A percentile compares a stretch with the other conserved stretches of the same genome.
phyloP scores from a whole-genome alignment of 2,329 filamentous ascomycete species.

The Fusarium clavum region DNA sequence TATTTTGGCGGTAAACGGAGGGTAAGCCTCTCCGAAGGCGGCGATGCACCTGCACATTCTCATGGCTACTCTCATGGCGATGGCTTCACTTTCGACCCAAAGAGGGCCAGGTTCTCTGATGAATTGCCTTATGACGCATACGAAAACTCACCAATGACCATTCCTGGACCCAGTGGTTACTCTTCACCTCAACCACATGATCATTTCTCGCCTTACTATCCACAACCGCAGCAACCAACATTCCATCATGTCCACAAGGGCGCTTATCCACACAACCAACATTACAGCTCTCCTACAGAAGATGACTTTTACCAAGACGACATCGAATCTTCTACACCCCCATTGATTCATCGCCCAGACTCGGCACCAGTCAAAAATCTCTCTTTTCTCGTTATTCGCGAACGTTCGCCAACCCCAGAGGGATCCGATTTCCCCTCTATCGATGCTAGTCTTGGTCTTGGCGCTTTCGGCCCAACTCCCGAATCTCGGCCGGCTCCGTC shows the following conservation, averaged over 20 bases:
- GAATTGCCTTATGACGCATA: constrained; percentile 32
- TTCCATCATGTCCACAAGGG: constrained; percentile 21
- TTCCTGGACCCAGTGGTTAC: constrained; percentile 23
- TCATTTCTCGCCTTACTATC: constrained; percentile 4
- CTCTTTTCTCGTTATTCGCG: constrained; percentile 55
- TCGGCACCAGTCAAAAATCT: constrained; percentile 50
- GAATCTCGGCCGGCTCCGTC: constrained; percentile 35
- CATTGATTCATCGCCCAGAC: constrained; percentile 32
- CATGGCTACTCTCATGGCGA: constrained; percentile 11
- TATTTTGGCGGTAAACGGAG: constrained; percentile 55
- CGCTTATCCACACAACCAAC: constrained; percentile 13
- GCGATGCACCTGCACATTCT: constrained; percentile 24
- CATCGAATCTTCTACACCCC: constrained; percentile 20
- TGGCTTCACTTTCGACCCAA: constrained; percentile 40
- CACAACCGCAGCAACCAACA: constrained; percentile 4
- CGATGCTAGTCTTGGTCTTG: constrained; percentile 31
- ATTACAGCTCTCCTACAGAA: constrained; percentile 16
- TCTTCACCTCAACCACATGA: constrained; percentile 1
- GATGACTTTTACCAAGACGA: constrained; percentile 27
- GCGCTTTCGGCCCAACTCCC: constrained; percentile 27
- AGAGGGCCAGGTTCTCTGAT: constrained; percentile 41
- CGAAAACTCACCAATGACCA: constrained; percentile 12
- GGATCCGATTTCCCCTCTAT: constrained; percentile 29
- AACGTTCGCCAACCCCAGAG: constrained; percentile 47
- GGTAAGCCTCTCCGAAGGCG: constrained; percentile 51